Evolutionary conservation across 306 rosid species (phyloP), one percentile per base, ranked within the genome.

Genomic region (Leucaena leucocephala): DNA sequence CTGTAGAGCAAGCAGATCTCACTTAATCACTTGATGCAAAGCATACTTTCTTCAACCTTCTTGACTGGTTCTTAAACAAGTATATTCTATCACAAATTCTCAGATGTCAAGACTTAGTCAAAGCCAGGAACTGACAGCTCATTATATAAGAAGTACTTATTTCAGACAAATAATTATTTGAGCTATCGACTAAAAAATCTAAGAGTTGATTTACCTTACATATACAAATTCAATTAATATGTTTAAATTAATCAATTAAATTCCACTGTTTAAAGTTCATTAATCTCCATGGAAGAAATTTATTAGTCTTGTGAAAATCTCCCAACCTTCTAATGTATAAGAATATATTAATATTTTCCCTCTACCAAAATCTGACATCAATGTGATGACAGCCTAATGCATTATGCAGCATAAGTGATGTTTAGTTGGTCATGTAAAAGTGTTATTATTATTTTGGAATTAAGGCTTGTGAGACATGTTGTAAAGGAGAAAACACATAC

Each of bases 401-500:
- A 33, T 11, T 33, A 61, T 5, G n/a, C 67, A 33, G 6, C 38
- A 33, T 27, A 34, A 22, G 7, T 17, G 17, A 22, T 13, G n/a
- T 34, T 61, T 27, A 12, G 11, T 10, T 27, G 40, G 38, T 34
- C 17, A 27, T 11, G 40, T 33, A 33, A 61, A 22, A 22, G 4
- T 10, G 40, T 5, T 2, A 61, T 33, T 34, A 10, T 33, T 5
- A 61, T 33, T 13, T 13, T 14, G 39, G 67, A 33, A 33, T 33
- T 33, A 61, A 34, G 40, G 67, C 16, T 12, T 3, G 0, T 8
- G 27, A 69, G 38, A 50, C 62, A 69, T 67, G 39, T 71, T 42
- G 63, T 59, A 19, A 55, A 83, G 65, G 61, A 80, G 38, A 72
- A 78, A 83, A 75, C 75, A 77, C 44, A 55, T 70, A 85, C 95